Conservation (phyloP, 805 yeast species). For the Metschnikowia similis region DNA sequence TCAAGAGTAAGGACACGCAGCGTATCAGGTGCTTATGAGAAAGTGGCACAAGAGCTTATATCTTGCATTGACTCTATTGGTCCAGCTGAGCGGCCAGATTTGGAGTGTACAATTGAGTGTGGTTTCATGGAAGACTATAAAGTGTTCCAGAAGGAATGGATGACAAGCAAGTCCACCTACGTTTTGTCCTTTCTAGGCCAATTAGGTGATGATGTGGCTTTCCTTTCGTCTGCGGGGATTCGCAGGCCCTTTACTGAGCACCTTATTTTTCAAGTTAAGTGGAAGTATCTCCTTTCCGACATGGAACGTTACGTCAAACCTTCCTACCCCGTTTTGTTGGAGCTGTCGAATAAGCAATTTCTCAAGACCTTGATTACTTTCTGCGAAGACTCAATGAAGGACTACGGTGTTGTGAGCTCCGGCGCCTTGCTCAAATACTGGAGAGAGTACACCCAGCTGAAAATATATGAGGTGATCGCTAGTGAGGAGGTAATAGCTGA, state of each 20-base stretch:
- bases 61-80: constrained; percentile 12
- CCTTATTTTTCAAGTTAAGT: constrained; percentile 21
- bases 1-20: neutral
- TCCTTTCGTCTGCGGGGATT: constrained; percentile 11
- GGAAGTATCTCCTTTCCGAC: constrained; percentile 29
- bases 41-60: neutral
- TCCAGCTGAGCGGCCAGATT: constrained; percentile 11
- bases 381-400: constrained; percentile 17
- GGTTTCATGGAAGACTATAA: constrained; percentile 16
- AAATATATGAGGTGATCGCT: neutral
- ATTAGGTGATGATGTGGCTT: constrained; percentile 10
- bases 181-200: constrained; percentile 7
- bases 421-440: constrained; percentile 21
- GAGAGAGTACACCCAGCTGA: constrained; percentile 18
- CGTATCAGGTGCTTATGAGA: neutral
- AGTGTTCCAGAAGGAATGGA: constrained; percentile 17
- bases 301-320: constrained; percentile 18
- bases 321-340: constrained; percentile 20
- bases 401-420: constrained; percentile 20
- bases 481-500: constrained; percentile 7
- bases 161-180: constrained; percentile 8
- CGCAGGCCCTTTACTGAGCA: constrained; percentile 15
- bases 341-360: neutral
- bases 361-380: constrained; percentile 8
- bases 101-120: constrained; percentile 10